A percentile compares a stretch with the other conserved stretches of the same genome.
Evolutionary conservation across 2,329 filamentous ascomycete species (phyloP).

Genomic region (Metarhizium rileyi): DNA sequence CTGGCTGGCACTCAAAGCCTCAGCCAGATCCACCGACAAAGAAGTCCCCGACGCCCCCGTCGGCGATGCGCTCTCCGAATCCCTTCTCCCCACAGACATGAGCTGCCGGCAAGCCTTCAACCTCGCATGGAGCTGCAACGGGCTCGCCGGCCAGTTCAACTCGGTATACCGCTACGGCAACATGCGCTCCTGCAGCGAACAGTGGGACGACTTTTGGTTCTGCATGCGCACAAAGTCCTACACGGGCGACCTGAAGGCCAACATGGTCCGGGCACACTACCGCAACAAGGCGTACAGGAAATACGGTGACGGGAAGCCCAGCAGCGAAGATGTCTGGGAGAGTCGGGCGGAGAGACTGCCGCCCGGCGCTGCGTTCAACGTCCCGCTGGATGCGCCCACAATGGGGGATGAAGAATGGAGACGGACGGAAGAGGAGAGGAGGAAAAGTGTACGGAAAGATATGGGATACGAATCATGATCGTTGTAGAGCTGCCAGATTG

Average conservation of each 20-base stretch:
- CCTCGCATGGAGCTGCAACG: slow-evolving; percentile 87
- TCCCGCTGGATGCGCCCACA: slow-evolving; percentile 26
- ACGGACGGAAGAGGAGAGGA: slow-evolving; percentile 22
- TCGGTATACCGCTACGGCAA: slow-evolving; percentile 80
- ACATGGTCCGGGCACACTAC: slow-evolving; percentile 57
- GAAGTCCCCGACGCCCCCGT: slow-evolving; percentile 16
- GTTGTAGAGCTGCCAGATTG: neutral
- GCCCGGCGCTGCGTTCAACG: slow-evolving; percentile 35
- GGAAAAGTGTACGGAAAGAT: slow-evolving; percentile 24
- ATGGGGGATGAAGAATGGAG: slow-evolving; percentile 35
- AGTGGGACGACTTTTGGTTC: slow-evolving; percentile 95
- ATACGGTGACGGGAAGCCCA: slow-evolving; percentile 53
- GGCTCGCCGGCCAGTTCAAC: slow-evolving; percentile 82
- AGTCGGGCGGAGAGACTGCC: slow-evolving; percentile 53
- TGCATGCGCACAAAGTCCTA: slow-evolving; percentile 79
- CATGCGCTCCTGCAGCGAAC: slow-evolving; percentile 67
- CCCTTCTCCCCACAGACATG: slow-evolving; percentile 71
- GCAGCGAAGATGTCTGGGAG: slow-evolving; percentile 87
- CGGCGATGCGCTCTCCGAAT: slow-evolving; percentile 46
- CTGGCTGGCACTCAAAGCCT: slow-evolving; percentile 25
- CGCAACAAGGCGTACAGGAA: slow-evolving; percentile 53
- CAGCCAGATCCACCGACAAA: slow-evolving; percentile 14
- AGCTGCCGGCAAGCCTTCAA: slow-evolving; percentile 89
- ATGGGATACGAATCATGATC: slow-evolving; percentile 17
- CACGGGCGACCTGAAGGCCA: slow-evolving; percentile 47